Base-by-base conservation (phyloP, 805 yeast species). In the Ogataea neopini region DNA sequence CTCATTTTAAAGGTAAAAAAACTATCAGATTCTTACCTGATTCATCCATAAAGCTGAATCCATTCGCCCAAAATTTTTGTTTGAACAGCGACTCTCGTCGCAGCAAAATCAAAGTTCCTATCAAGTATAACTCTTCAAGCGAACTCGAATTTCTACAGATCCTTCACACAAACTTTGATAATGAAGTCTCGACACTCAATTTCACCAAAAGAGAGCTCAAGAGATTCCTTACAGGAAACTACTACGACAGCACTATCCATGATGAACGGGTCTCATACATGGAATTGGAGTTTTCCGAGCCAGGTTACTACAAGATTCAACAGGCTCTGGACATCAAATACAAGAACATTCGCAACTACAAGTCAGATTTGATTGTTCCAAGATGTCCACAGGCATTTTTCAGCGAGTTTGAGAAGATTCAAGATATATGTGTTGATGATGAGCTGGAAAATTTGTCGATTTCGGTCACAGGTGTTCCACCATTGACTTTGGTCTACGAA, bases 1-100 rank as follows among this genome's bases (percentile, higher is more conserved):
- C 79, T 2, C 95, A 90, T 64, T 86, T 91, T 63, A 85, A 80
- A 59, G 99, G 99, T 37, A 82, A 81, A 36, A 87, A 88, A 60
- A 86, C 91, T 0, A 84, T 94, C 51, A 86, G 91, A 60, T 86
- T 87, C 51, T 71, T 94, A 29, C 98, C 99, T 0, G 97, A 92
- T 66, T 86, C 95, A 37, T 84, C 95, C 0, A 96, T 95, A 4
- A 73, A 75, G 58, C 69, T 94, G 57, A 89, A 91, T 53, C 97
- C 97, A 2, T 78, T 81, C 56, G 79, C 74, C 42, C 81, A 78
- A 23, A 73, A 79, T 4, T 77, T 76, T 50, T 94, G 99, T 68
- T 54, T 86, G 37, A 25, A 19, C 32, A 77, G 78, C 14, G 54
- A 61, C 11, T 45, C 48, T 7, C 60, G 50, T 59, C 63, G 42